Evolutionary conservation across 345 rosid species (phyloP).

Genomic region (Capsella bursapastoris): DNA sequence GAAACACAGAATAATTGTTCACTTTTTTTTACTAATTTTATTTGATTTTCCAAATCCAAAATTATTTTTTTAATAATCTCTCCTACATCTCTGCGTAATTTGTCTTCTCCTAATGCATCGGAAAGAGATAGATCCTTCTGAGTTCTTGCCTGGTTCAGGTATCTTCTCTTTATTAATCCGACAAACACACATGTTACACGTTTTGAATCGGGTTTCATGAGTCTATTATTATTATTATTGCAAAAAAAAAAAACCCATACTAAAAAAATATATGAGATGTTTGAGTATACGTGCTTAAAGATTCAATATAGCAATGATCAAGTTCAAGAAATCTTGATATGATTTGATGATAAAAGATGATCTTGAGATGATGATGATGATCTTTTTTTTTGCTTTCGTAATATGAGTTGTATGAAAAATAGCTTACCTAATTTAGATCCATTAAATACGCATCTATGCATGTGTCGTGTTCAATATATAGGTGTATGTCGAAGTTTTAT

Average conservation of each 20-base stretch:
- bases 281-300: not conserved
- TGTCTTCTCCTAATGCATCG: slow-evolving; percentile 18
- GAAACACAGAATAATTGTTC: slow-evolving; percentile 1
- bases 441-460: slow-evolving; percentile 24
- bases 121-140: slow-evolving; percentile 24
- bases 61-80: not conserved
- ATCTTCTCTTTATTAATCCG: not conserved
- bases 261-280: not conserved
- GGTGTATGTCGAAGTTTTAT: not conserved
- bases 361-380: slow-evolving; percentile 5
- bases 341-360: not conserved
- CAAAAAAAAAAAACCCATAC: not conserved
- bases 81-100: not conserved
- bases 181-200: slow-evolving; percentile 10
- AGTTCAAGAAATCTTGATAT: slow-evolving; percentile 20
- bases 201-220: not conserved
- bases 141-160: slow-evolving; percentile 38
- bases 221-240: not conserved
- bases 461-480: slow-evolving; percentile 29
- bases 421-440: slow-evolving; percentile 27
- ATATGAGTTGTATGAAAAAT: slow-evolving; percentile 25
- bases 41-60: not conserved
- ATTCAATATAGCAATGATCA: not conserved
- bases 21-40: not conserved
- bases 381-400: not conserved